These are phyloP conservation scores for Lachancea waltii DNA, from an alignment of 805 yeast genomes.

Conservation along the genomic window DNA sequence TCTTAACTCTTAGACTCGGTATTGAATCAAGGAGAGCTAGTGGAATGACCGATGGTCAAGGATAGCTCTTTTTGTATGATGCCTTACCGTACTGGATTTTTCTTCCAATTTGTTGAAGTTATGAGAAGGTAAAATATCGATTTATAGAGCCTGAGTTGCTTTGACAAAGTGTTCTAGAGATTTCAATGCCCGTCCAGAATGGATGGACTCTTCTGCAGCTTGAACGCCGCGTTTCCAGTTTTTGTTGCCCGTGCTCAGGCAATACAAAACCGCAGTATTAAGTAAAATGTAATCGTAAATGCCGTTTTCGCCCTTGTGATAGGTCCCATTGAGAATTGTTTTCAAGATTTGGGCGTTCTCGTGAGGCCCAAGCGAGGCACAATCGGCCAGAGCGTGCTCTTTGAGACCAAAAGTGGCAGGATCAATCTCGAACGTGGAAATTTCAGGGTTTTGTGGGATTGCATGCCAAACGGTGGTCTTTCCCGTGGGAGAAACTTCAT, in stretches of 20 bases:
- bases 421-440: constrained; percentile 40
- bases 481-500: constrained; percentile 91
- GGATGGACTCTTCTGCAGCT: constrained; percentile 62
- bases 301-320: constrained; percentile 47
- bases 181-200: constrained; percentile 56
- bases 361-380: constrained; percentile 78
- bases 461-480: constrained; percentile 71
- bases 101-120: too few relatives aligned
- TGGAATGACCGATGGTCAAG: too few relatives aligned
- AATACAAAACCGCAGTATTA: constrained; percentile 84
- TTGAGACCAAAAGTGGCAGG: constrained; percentile 81
- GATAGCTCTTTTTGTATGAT: too few relatives aligned
- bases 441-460: constrained; percentile 23
- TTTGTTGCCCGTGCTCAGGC: constrained; percentile 59
- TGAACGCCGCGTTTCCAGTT: constrained; percentile 75
- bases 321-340: constrained; percentile 38
- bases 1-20: too few relatives aligned
- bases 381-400: constrained; percentile 60
- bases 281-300: constrained; percentile 83
- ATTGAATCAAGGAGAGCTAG: too few relatives aligned
- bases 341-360: constrained; percentile 64
- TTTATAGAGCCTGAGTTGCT: constrained; percentile 18
- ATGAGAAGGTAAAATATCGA: background rate
- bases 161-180: constrained; percentile 49
- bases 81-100: too few relatives aligned